These are phyloP conservation scores for Canavalia ensiformis DNA, from an alignment of 306 rosid species.

Conservation along the genomic window DNA sequence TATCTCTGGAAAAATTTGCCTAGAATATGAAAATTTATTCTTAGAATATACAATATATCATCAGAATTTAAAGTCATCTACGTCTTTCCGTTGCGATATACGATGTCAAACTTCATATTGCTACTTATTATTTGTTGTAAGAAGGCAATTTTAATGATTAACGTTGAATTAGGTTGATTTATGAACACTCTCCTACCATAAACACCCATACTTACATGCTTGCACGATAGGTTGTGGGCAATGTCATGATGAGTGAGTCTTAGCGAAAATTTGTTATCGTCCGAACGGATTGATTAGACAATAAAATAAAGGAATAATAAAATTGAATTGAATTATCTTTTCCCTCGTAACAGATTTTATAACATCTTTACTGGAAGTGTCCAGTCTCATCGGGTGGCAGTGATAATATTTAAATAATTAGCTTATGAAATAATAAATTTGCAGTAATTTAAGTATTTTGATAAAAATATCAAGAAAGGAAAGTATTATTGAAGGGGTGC, in stretches of 20 bases:
- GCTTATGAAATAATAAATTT: slow-evolving; percentile 7
- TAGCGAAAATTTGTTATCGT: background rate
- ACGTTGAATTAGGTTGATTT: background rate
- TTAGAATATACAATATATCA: background rate
- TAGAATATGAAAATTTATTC: background rate
- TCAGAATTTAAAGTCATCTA: background rate
- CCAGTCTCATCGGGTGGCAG: too few relatives aligned
- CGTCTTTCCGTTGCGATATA: background rate
- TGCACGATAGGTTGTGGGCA: background rate
- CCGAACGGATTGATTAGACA: too few relatives aligned
- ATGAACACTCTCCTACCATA: background rate
- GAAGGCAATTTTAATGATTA: background rate
- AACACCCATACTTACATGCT: background rate
- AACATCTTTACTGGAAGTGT: too few relatives aligned
- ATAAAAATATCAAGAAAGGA: slow-evolving; percentile 6
- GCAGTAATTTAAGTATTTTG: background rate
- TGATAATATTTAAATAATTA: background rate
- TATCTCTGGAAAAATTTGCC: slow-evolving; percentile 2
- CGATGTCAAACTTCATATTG: background rate
- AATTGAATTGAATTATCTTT: too few relatives aligned
- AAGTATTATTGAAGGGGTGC: slow-evolving; percentile 15
- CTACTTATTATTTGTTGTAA: background rate
- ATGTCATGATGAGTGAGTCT: background rate
- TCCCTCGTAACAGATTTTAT: too few relatives aligned
- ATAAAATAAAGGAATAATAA: too few relatives aligned